Evolutionary conservation across 1,284 basidiomycete species (phyloP).

Genomic region (Cutaneotrichosporon dermatis): DNA sequence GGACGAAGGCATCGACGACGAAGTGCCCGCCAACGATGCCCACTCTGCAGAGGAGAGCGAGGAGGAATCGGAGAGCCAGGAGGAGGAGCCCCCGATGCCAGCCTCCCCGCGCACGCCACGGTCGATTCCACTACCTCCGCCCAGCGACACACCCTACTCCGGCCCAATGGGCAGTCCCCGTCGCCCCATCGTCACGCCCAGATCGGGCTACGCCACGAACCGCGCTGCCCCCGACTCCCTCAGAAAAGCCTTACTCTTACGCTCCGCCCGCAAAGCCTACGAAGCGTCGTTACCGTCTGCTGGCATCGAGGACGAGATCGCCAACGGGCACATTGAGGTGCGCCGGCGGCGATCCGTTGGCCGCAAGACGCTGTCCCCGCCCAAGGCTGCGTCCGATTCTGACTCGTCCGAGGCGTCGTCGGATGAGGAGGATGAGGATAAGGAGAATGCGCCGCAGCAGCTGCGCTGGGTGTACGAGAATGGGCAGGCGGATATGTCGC

Average conservation of each 20-base stretch:
- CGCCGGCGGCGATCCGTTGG: constrained; percentile 29
- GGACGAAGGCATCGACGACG: too few species aligned
- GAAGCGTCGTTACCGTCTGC: constrained; percentile 25
- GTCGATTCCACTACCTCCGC: neutral
- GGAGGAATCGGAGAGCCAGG: neutral
- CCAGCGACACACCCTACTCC: neutral
- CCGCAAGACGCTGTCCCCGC: constrained; percentile 24
- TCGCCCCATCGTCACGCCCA: neutral
- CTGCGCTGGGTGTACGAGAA: constrained; percentile 35
- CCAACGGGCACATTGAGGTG: constrained; percentile 27
- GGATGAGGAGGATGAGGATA: constrained; percentile 17
- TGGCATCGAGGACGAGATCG: constrained; percentile 37
- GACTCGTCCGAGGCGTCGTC: constrained; percentile 4
- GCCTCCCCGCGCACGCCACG: neutral
- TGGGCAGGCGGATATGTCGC: constrained; percentile 18
- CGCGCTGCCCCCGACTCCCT: constrained; percentile 25
- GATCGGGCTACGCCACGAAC: neutral
- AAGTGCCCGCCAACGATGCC: neutral
- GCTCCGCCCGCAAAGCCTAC: constrained; percentile 43
- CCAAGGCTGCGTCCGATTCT: constrained; percentile 10
- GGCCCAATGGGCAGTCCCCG: neutral
- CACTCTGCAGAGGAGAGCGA: neutral
- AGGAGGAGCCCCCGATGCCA: neutral
- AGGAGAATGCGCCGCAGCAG: constrained; percentile 14
- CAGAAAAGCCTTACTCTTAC: constrained; percentile 39